Percentiles rank a stretch among this genome's conserved stretches.
Conservation (phyloP, 2,329 filamentous ascomycete genomes). For the Rhinocladiella mackenziei region DNA sequence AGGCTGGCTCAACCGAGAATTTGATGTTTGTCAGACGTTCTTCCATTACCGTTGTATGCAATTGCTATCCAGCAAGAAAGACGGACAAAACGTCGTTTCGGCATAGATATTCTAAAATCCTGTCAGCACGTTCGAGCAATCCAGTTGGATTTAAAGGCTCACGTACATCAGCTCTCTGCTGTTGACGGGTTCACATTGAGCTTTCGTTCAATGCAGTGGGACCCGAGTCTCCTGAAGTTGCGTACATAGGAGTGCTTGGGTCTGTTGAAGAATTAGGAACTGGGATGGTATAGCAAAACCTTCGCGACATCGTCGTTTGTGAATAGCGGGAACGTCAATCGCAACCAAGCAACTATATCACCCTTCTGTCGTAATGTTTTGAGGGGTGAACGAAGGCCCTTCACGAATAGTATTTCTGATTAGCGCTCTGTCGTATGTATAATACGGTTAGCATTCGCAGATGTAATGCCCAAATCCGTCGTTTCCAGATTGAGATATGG, state of each 20-base stretch:
- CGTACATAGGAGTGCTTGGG: slow-evolving; percentile 32
- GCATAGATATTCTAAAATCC: slow-evolving; percentile 47
- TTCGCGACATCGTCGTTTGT: slow-evolving; percentile 39
- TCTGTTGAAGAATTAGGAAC: slow-evolving; percentile 31
- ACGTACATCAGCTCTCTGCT: slow-evolving; percentile 45
- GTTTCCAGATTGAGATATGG: slow-evolving; percentile 34
- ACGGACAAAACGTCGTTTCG: slow-evolving; percentile 55
- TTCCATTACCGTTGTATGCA: slow-evolving; percentile 50
- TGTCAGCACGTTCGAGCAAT: neutral
- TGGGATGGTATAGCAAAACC: slow-evolving; percentile 39
- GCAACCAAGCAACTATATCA: slow-evolving; percentile 43
- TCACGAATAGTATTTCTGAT: slow-evolving; percentile 51
- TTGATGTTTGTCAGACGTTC: slow-evolving; percentile 50
- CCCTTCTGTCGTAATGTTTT: slow-evolving; percentile 42
- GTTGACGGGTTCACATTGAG: slow-evolving; percentile 49
- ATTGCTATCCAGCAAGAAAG: slow-evolving; percentile 53
- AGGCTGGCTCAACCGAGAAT: slow-evolving; percentile 50
- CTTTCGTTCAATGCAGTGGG: slow-evolving; percentile 51
- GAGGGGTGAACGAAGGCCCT: slow-evolving; percentile 44
- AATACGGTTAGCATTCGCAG: too few species aligned
- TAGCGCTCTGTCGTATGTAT: too few species aligned
- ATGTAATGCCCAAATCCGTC: slow-evolving; percentile 42
- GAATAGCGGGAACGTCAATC: slow-evolving; percentile 41
- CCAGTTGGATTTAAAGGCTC: neutral
- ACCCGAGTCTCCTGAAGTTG: slow-evolving; percentile 38